Evolutionary conservation across 1,284 basidiomycete genomes (phyloP).

Genomic region (Boletus semigastroideus): DNA sequence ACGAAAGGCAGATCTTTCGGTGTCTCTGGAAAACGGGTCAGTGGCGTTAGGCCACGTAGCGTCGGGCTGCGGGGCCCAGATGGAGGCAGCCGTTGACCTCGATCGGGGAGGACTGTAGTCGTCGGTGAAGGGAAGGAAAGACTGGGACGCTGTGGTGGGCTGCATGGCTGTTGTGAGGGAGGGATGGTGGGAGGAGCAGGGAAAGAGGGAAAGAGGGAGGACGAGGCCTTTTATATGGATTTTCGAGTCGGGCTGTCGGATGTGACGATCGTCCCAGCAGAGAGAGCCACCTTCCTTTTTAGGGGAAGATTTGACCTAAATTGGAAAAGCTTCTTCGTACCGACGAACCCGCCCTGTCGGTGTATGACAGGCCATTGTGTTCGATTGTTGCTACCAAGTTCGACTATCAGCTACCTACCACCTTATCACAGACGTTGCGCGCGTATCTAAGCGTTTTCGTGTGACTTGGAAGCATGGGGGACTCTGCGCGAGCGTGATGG

Average conservation of each 20-base stretch:
- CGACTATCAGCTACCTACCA: constrained; percentile 25
- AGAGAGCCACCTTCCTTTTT: constrained; percentile 35
- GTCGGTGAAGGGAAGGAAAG: constrained; percentile 30
- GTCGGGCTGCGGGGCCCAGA: constrained; percentile 77
- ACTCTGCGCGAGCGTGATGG: neutral
- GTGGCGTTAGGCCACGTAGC: constrained; percentile 62
- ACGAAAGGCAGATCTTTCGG: constrained; percentile 37
- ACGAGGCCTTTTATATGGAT: constrained; percentile 34
- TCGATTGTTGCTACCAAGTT: constrained; percentile 19
- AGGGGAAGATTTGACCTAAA: constrained; percentile 31
- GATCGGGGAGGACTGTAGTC: constrained; percentile 35
- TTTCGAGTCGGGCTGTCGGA: constrained; percentile 24
- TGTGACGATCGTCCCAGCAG: constrained; percentile 34
- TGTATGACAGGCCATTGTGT: constrained; percentile 26
- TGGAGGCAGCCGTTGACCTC: constrained; percentile 49
- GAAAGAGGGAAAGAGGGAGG: constrained; percentile 30
- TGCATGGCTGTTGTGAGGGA: constrained; percentile 25
- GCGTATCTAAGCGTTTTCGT: neutral
- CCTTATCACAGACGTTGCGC: constrained; percentile 5
- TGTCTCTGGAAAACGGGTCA: constrained; percentile 54
- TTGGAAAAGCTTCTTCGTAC: constrained; percentile 33
- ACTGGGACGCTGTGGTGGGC: constrained; percentile 20
- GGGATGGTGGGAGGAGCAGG: constrained; percentile 26
- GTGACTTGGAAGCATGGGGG: constrained; percentile 1
- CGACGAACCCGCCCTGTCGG: constrained; percentile 19